These are phyloP conservation scores for Auricularia cornea DNA, from an alignment of 768 basidiomycete genomes.

Conservation along the genomic window DNA sequence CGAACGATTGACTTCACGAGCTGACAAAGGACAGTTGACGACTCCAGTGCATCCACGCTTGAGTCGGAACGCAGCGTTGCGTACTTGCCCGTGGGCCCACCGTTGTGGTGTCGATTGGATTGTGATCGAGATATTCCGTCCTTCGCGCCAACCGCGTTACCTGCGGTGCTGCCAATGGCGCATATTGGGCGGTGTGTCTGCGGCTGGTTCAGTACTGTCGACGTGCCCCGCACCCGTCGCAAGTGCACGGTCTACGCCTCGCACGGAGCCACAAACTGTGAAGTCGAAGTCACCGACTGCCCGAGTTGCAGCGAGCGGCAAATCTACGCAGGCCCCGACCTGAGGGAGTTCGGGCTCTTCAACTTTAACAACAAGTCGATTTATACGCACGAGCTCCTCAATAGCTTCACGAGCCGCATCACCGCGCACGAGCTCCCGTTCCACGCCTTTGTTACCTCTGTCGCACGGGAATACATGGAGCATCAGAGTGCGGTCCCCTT, in stretches of 20 bases:
- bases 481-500: not conserved
- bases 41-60: not conserved
- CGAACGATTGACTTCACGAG: not conserved
- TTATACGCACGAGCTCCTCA: conserved; percentile 15
- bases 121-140: too few species aligned
- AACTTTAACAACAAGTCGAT: conserved; percentile 12
- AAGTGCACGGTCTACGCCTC: too few species aligned
- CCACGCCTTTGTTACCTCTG: conserved; percentile 7
- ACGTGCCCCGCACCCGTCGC: too few species aligned
- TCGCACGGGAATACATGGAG: conserved; percentile 8
- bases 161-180: not conserved
- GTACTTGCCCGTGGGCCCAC: not conserved
- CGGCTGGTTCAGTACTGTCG: too few species aligned
- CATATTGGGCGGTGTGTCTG: conserved; percentile 6
- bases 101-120: not conserved
- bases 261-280: too few species aligned
- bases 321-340: conserved; percentile 10
- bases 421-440: conserved; percentile 13
- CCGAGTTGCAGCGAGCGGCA: not conserved
- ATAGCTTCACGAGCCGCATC: conserved; percentile 11
- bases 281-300: not conserved
- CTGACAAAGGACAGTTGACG: not conserved
- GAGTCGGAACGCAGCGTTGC: not conserved
- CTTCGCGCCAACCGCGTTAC: too few species aligned
- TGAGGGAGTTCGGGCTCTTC: conserved; percentile 6